phyloP scores from a whole-genome alignment of 495 filamentous ascomycete species.

The Penicillium desertorum region DNA sequence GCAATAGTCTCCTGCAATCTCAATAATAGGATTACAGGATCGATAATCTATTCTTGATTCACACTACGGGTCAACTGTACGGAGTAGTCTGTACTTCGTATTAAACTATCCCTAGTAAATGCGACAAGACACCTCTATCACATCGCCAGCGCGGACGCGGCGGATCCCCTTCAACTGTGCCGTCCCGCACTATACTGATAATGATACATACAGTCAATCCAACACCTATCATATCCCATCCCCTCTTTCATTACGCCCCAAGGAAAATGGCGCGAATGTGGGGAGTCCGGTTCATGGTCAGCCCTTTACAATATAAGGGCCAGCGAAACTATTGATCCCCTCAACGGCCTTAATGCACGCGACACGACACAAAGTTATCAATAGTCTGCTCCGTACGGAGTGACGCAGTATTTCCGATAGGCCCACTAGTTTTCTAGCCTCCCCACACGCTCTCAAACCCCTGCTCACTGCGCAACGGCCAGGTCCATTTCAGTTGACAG shows the following conservation, averaged over 20 bases:
- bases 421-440: background rate
- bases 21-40: background rate
- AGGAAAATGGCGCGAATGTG: slow-evolving; percentile 8
- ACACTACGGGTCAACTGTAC: background rate
- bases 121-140: slow-evolving; percentile 9
- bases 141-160: slow-evolving; percentile 11
- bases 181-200: slow-evolving; percentile 6
- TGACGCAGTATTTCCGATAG: background rate
- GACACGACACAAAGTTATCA: background rate
- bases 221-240: slow-evolving; percentile 18
- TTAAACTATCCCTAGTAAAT: background rate
- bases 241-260: slow-evolving; percentile 16
- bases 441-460: slow-evolving; percentile 10
- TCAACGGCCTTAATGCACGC: background rate
- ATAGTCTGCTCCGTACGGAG: slow-evolving; percentile 1
- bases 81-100: background rate
- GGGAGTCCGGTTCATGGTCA: slow-evolving; percentile 1
- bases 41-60: background rate
- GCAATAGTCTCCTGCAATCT: background rate
- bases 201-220: background rate
- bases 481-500: slow-evolving; percentile 2
- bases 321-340: slow-evolving; percentile 1
- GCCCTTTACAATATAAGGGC: background rate
- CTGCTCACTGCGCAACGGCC: slow-evolving; percentile 7
- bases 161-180: slow-evolving; percentile 13